Conservation (phyloP, 768 basidiomycete species). For the Boletus edulis region DNA sequence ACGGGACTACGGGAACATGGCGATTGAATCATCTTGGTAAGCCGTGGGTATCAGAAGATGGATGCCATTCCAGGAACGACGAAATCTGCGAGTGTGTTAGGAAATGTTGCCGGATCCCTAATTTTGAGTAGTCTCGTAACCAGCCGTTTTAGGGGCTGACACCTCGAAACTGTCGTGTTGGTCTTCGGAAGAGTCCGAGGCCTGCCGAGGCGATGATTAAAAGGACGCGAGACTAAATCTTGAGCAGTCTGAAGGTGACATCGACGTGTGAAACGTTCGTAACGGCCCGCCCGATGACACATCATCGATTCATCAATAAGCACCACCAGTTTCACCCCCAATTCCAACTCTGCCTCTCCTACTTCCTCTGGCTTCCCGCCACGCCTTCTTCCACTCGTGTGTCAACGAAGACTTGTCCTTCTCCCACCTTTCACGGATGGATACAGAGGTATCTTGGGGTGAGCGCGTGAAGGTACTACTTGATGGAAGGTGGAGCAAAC, state of each 20-base stretch:
- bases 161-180: too few relatives aligned
- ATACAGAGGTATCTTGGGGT: constrained; percentile 35
- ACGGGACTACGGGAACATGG: neutral
- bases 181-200: too few relatives aligned
- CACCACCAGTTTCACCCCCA: constrained; percentile 25
- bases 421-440: constrained; percentile 67
- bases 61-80: neutral
- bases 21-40: too few relatives aligned
- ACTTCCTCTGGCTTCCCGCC: constrained; percentile 72
- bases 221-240: too few relatives aligned
- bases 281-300: neutral
- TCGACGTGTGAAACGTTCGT: neutral
- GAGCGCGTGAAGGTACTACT: constrained; percentile 19
- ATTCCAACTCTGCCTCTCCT: constrained; percentile 51
- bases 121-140: neutral
- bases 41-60: too few relatives aligned
- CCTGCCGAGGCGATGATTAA: too few relatives aligned
- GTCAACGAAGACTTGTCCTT: constrained; percentile 65
- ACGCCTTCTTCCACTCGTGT: constrained; percentile 72
- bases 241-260: neutral
- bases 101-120: neutral
- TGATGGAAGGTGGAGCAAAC: constrained; percentile 39
- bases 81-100: neutral
- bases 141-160: too few relatives aligned
- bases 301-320: constrained; percentile 15